Base-by-base conservation (phyloP, 164 flowering plant species). In the Saururus chinensis region DNA sequence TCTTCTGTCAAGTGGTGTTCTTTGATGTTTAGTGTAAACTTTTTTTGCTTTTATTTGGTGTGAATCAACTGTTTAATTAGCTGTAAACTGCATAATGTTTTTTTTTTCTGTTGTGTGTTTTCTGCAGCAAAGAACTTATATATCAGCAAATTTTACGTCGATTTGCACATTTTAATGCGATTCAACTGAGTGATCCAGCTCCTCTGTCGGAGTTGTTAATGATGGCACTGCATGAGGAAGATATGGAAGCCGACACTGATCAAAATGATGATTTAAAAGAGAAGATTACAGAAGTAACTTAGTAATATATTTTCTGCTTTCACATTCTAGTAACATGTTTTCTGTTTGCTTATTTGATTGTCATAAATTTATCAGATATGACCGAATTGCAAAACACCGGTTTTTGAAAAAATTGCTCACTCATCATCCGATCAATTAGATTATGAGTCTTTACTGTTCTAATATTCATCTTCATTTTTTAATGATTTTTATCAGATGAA, bases 41-140 rank as follows among this genome's bases (percentile, higher is more conserved):
- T 30, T 30, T n/a, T 30, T 30, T 6, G 6, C 6, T 30, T 30
- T 30, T 30, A 30, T 30, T 30, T 30, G 37, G 37, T 30, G 37
- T 30, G 6, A 30, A 30, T 30, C 37, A 30, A 30, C 37, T 30
- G 37, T 30, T 30, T 30, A 2, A 30, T 30, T 30, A 30, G 37
- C 37, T 2, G 2, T 30, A 30, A 30, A 30, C 37, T 30, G 37
- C 11, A 8, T 8, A 45, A 12, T 45, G 17, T 12, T 45, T 13
- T 45, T 62, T 22, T 30, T 22, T 40, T 53, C 52, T 56, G 14
- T 53, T 56, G 41, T 64, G 40, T 35, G 0, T 66, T 19, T 37
- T 63, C 77, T 55, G 62, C 82, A 92, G 96, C 89, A 91, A 95
- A 72, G 99, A 95, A 76, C 95, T 95, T 60, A 95, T 95, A 96